Evolutionary conservation across 179 eudicot species (phyloP), one percentile per base, ranked within the genome.

Genomic region (Drosera spatulata): DNA sequence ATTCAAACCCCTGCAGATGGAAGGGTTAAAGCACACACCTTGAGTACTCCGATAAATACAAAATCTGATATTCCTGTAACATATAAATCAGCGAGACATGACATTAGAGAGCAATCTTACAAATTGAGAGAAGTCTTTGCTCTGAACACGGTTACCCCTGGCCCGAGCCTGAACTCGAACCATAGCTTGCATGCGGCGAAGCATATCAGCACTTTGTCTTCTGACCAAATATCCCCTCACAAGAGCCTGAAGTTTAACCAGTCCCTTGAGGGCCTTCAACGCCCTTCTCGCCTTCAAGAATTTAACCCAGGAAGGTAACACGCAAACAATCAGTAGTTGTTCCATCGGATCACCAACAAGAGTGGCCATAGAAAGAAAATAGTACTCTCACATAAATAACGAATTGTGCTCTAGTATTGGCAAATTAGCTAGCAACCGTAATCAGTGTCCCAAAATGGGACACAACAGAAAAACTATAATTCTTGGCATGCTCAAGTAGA

Each of bases 191-290:
- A 93, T 75, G n/a, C 98, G 83, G 39, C 84, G 77, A 33, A 91
- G 89, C 98, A 88, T 88, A 61, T 86, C 89, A 6, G 96, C 77
- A 59, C 99, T 86, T 75, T 85, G 96, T 50, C 81, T 89, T 52
- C 99, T 69, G 49, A 93, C 95, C 42, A 89, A 89, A 67, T 83
- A 95, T 47, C 99, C 99, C 55, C 99, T 84, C 6, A 89, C 93
- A 40, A 89, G 75, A 49, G 99, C 99, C 76, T 93, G 99, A 68
- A 93, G 93, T 79, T 82, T 89, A 63, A 93, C 99, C 79, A 93
- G 65, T 67, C 93, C 96, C 69, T 82, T 93, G 5, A 93, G 84
- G 11, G 99, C 96, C 80, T 78, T 86, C 38, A 93, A 68, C 39
- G 99, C 99, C 53, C 91, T 86, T 66, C 90, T 84, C 58, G 99